These are phyloP conservation scores for Flaveria ramosissima DNA, from an alignment of 129 eudicot genomes.

Conservation along the genomic window DNA sequence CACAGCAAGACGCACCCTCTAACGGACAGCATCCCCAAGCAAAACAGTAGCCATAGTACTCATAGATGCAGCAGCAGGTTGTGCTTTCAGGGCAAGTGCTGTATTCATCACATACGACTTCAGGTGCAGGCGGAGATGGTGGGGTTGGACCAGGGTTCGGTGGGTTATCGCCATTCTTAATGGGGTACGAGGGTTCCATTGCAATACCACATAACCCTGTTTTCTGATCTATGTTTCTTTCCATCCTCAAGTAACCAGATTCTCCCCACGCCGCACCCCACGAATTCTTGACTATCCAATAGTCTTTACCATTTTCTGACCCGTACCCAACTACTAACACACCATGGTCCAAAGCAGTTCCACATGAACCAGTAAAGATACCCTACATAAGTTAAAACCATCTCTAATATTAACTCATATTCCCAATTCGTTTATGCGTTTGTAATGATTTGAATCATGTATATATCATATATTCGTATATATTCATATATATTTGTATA, in stretches of 20 bases:
- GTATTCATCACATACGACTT: constrained; percentile 66
- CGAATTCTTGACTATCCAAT: constrained; percentile 89
- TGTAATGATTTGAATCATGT: neutral
- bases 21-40: constrained; percentile 95
- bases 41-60: constrained; percentile 64
- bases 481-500: neutral
- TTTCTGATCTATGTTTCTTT: constrained; percentile 53
- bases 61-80: constrained; percentile 82
- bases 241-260: constrained; percentile 69
- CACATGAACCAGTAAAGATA: constrained; percentile 73
- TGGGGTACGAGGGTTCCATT: constrained; percentile 68
- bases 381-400: constrained; percentile 46
- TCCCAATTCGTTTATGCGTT: neutral
- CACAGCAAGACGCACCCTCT: constrained; percentile 87
- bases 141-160: constrained; percentile 91
- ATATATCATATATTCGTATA: neutral
- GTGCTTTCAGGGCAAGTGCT: constrained; percentile 64
- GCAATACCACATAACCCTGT: constrained; percentile 91
- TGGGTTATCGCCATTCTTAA: constrained; percentile 70
- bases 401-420: neutral
- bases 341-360: constrained; percentile 81
- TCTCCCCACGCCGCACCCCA: constrained; percentile 96
- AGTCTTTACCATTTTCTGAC: constrained; percentile 60
- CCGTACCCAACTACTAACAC: constrained; percentile 90
- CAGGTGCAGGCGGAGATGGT: constrained; percentile 70